Base-by-base conservation (phyloP, 768 basidiomycete species). In the Lentinula boryana region DNA sequence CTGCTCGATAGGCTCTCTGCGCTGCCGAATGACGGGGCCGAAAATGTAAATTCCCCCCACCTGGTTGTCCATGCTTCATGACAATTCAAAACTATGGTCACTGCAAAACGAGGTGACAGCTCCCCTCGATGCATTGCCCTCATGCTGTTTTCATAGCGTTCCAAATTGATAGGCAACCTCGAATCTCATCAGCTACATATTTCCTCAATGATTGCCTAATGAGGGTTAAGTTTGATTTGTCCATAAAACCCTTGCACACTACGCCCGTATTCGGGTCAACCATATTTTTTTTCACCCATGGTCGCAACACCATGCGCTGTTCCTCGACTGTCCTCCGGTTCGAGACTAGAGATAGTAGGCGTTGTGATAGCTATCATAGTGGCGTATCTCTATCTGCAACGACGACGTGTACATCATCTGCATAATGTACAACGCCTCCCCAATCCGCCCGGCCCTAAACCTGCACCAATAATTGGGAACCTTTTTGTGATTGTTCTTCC, bases 381-480 rank as follows among this genome's bases (percentile, higher is more conserved):
- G 12, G 36, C 41, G 49, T 60, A 41, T 33, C 3, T 52, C 2
- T 51, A 51, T 40, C n/a, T 63, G 27, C 23, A 36, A 13, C 15
- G 49, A 21, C 32, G 51, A 18, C 57, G 52, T 13, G 18, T 58
- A 13, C 31, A 51, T 51, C 40, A 12, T n/a, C 8, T 35, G 9
- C 61, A 64, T 5, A 65, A 68, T 63, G 63, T 62, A 18, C 56
- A 41, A 12, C 44, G 65, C 5, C 71, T 75, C 38, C 79, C 76
- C 0, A 73, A 76, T 12, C 84, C 84, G 10, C 84, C 85, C 33
- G 85, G 85, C 15, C 85, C 85, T 1, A 76, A 68, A 49, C 76
- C 77, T 7, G 70, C 77, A n/a, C 83, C 83, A 31, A 60, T 85
- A 33, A 68, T 85, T 36, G 84, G 84, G 13, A 83, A 85, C 68